A percentile compares a stretch with the other conserved stretches of the same genome.
phyloP scores from a whole-genome alignment of 1,139 yeast species.

The Meyerozyma carpophila region DNA sequence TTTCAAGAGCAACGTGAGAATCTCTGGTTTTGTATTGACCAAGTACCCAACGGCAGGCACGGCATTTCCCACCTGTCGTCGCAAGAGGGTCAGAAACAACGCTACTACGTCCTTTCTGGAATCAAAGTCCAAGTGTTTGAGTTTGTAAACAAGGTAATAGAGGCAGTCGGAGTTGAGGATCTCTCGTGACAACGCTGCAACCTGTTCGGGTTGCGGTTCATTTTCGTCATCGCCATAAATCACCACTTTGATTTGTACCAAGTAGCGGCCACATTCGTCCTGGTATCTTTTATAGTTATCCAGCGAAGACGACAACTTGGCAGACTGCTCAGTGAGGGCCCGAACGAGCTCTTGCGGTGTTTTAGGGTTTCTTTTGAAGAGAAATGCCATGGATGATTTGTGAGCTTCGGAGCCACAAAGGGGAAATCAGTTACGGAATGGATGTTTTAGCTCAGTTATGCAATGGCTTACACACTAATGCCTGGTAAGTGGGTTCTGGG shows the following conservation, averaged over 20 bases:
- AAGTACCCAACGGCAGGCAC: conserved; percentile 87
- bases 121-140: conserved; percentile 75
- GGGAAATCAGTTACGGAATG: not conserved
- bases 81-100: conserved; percentile 68
- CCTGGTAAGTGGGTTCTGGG: too few species aligned
- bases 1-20: conserved; percentile 55
- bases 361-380: conserved; percentile 89
- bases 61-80: conserved; percentile 72
- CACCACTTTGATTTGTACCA: conserved; percentile 62
- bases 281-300: conserved; percentile 59
- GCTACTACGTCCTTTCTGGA: conserved; percentile 78
- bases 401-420: not conserved
- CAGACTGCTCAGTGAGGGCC: conserved; percentile 66
- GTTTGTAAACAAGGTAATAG: conserved; percentile 50
- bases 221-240: conserved; percentile 69
- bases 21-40: conserved; percentile 53
- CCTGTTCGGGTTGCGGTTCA: conserved; percentile 74
- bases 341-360: conserved; percentile 82
- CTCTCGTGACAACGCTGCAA: conserved; percentile 69
- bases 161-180: conserved; percentile 70
- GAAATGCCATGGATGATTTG: conserved; percentile 60
- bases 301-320: conserved; percentile 51
- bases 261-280: conserved; percentile 70
- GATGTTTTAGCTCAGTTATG: not conserved
- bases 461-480: too few species aligned